Conservation (phyloP, 2,329 filamentous ascomycete genomes). For the Botryosphaeria agaves region DNA sequence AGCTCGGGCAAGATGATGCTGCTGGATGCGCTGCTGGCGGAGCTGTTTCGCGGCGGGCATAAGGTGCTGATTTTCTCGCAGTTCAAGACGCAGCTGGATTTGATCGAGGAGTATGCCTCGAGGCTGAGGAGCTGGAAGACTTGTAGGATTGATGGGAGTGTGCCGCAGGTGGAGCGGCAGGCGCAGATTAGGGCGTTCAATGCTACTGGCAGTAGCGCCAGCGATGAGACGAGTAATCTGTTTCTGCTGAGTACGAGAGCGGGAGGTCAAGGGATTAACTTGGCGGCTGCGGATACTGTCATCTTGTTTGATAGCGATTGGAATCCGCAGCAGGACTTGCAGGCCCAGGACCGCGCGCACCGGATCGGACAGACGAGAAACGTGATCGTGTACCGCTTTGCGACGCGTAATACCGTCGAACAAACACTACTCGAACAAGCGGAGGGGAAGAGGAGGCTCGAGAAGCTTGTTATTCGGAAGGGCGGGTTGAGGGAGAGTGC, state of each 20-base stretch:
- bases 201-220: constrained; percentile 8
- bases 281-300: constrained; percentile 80
- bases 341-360: constrained; percentile 90
- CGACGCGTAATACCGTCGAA: constrained; percentile 85
- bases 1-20: constrained; percentile 92
- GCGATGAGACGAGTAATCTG: constrained; percentile 30
- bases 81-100: constrained; percentile 86
- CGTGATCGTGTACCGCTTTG: constrained; percentile 84
- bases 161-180: constrained; percentile 46
- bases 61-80: constrained; percentile 95
- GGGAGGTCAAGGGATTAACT: constrained; percentile 88
- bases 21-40: constrained; percentile 67
- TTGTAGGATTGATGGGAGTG: constrained; percentile 81
- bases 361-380: constrained; percentile 86
- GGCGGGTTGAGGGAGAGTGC: constrained; percentile 55
- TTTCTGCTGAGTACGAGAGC: constrained; percentile 84
- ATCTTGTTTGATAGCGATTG: constrained; percentile 82
- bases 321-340: constrained; percentile 93
- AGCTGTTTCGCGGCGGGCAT: constrained; percentile 56
- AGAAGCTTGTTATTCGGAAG: constrained; percentile 92
- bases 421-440: constrained; percentile 73
- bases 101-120: constrained; percentile 70
- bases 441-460: constrained; percentile 77
- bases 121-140: constrained; percentile 63
- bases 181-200: constrained; percentile 32